Percentiles rank a stretch among this genome's conserved stretches.
phyloP scores from a whole-genome alignment of 2,329 filamentous ascomycete genomes.

The Botrytis paeoniae region DNA sequence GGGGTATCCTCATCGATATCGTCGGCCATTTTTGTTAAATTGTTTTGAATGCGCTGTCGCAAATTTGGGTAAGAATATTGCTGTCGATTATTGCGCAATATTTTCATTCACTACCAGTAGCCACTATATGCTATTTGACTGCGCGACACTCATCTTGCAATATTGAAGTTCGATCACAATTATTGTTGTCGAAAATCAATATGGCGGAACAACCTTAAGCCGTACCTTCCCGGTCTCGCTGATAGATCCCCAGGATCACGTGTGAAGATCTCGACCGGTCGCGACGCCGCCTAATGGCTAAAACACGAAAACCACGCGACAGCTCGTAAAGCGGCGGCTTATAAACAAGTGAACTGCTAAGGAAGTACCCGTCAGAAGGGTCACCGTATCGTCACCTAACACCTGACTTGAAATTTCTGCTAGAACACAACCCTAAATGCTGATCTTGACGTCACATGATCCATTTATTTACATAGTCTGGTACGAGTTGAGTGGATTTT shows the following conservation, averaged over 20 bases:
- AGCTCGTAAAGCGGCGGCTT: not conserved
- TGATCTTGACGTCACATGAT: slow-evolving; percentile 4
- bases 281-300: not conserved
- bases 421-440: not conserved
- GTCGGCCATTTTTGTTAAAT: slow-evolving; percentile 20
- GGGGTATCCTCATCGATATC: slow-evolving; percentile 24
- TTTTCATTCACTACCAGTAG: not conserved
- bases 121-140: not conserved
- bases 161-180: not conserved
- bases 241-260: not conserved
- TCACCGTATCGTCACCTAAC: not conserved
- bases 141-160: not conserved
- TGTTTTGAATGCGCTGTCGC: not conserved
- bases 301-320: not conserved
- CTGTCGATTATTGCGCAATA: not conserved
- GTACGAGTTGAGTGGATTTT: not conserved
- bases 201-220: slow-evolving; percentile 1
- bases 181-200: slow-evolving; percentile 9
- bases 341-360: not conserved
- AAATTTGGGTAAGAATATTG: not conserved
- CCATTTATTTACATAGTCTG: not conserved
- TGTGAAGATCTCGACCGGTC: not conserved
- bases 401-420: not conserved
- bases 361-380: not conserved
- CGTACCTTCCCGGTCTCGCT: not conserved